Percentiles rank a stretch among this genome's conserved stretches.
Evolutionary conservation across 2,329 filamentous ascomycete species (phyloP).

Genomic region (Mariannaea elegans): DNA sequence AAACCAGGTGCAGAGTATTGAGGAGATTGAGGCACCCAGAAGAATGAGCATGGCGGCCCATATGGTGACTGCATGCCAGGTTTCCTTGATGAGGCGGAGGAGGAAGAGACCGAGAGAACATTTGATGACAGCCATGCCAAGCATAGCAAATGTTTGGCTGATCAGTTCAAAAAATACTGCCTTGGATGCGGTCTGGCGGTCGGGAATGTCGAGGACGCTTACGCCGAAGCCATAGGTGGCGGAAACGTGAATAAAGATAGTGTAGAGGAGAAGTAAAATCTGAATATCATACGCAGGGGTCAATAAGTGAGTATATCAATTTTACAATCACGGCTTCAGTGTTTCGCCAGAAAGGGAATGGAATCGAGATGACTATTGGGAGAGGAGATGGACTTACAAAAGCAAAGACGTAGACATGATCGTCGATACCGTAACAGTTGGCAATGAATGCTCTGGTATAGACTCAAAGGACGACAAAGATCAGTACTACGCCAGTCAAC

Average conservation of each 20-base stretch:
- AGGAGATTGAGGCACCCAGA: conserved; percentile 5
- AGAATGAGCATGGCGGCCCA: conserved; percentile 38
- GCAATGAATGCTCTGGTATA: conserved; percentile 45
- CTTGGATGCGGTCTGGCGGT: conserved; percentile 22
- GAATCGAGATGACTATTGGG: too few relatives aligned
- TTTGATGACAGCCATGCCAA: conserved; percentile 49
- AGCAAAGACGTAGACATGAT: conserved; percentile 40
- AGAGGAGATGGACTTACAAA: conserved; percentile 20
- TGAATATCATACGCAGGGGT: too few relatives aligned
- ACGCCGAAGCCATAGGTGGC: conserved; percentile 45
- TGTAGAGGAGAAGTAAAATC: conserved; percentile 42
- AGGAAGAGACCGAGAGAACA: conserved; percentile 48
- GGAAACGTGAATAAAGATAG: conserved; percentile 40
- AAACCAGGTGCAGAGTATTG: conserved; percentile 7
- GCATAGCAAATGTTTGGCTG: conserved; percentile 45
- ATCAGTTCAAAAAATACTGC: conserved; percentile 42
- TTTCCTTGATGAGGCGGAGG: conserved; percentile 43
- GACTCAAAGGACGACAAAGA: conserved; percentile 45
- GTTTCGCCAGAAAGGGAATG: too few relatives aligned
- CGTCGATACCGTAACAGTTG: conserved; percentile 40
- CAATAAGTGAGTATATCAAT: too few relatives aligned
- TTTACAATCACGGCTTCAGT: too few relatives aligned
- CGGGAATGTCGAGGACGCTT: conserved; percentile 32
- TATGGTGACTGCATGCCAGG: conserved; percentile 44
- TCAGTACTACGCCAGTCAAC: conserved; percentile 29